phyloP scores from a whole-genome alignment of 2,329 filamentous ascomycete genomes.

The Fusarium xyrophilum region DNA sequence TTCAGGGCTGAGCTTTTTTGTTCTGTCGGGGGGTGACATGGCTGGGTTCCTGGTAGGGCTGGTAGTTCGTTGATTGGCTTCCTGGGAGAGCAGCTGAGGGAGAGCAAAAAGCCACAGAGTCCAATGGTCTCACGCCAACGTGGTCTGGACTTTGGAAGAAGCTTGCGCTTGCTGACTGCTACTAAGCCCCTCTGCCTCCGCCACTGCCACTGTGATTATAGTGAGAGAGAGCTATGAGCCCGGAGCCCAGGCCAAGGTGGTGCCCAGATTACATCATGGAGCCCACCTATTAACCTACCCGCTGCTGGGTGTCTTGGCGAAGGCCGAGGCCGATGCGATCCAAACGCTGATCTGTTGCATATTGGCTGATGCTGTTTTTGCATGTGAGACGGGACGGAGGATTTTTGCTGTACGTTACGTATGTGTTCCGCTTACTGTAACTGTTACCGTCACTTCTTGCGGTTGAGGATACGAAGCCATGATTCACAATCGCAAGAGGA shows the following conservation, averaged over 20 bases:
- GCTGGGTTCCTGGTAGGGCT: slow-evolving; percentile 28
- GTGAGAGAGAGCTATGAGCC: neutral
- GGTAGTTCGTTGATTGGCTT: slow-evolving; percentile 24
- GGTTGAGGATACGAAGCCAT: neutral
- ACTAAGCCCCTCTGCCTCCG: slow-evolving; percentile 13
- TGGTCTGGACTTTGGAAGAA: slow-evolving; percentile 22
- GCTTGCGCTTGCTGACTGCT: slow-evolving; percentile 11
- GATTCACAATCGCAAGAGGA: neutral
- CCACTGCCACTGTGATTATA: slow-evolving; percentile 1
- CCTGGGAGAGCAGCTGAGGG: slow-evolving; percentile 20
- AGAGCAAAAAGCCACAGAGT: slow-evolving; percentile 20
- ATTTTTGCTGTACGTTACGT: neutral
- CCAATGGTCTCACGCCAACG: slow-evolving; percentile 27
- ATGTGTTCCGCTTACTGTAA: neutral
- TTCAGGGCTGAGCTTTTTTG: slow-evolving; percentile 14
- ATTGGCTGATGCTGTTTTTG: neutral
- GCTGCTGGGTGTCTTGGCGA: neutral
- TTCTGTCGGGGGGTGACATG: slow-evolving; percentile 11
- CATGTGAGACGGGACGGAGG: neutral
- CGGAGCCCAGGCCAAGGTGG: neutral
- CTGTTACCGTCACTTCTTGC: neutral
- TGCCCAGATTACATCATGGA: neutral
- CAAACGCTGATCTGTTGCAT: neutral
- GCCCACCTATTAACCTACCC: neutral
- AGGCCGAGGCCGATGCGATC: slow-evolving; percentile 10